Evolutionary conservation across 129 eudicot genomes (phyloP), one percentile per base, ranked within the genome.

Genomic region (Artemisia argyi): DNA sequence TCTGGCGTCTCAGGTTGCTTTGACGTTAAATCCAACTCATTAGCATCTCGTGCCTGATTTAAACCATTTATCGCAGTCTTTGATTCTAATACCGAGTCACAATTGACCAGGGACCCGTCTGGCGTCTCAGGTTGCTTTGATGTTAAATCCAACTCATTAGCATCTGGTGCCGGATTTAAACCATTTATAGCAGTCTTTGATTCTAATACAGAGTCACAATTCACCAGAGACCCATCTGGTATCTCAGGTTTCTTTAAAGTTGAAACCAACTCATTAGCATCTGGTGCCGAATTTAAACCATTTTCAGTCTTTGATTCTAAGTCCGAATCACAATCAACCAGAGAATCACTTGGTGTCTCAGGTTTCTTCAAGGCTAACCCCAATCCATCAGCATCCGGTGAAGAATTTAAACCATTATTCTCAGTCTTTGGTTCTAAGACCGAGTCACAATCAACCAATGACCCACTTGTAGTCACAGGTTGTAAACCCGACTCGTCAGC

Each of bases 51-150:
- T 3, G 48, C n/a, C 48, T 51, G 77, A 69, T 13, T 66, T n/a
- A 53, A 30, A 77, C 46, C 74, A 71, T 73, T 59, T 13, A 60
- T 69, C 12, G 42, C 82, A 39, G 46, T 83, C 66, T 75, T 85
- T 18, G 65, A 59, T 64, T 52, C 74, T 46, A 66, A 39, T 39
- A 39, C 73, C 1, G 62, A 17, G 12, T 73, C 76, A 60, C 59
- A 9, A 66, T 62, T 83, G 24, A 44, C 79, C 69, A 78, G 71
- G 55, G 91, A 77, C 17, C 75, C 82, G 44, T 79, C 78, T 51
- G 65, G 78, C 5, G 57, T 64, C 65, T 73, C 58, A 17, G 75
- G 62, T 73, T 75, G 80, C 66, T 77, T 80, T 50, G 65, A 32
- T 54, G 53, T 73, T 56, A 69, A 53, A 51, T 62, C 65, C 4